Conservation (phyloP, 441 rosid species). For the Adansonia gregorii region DNA sequence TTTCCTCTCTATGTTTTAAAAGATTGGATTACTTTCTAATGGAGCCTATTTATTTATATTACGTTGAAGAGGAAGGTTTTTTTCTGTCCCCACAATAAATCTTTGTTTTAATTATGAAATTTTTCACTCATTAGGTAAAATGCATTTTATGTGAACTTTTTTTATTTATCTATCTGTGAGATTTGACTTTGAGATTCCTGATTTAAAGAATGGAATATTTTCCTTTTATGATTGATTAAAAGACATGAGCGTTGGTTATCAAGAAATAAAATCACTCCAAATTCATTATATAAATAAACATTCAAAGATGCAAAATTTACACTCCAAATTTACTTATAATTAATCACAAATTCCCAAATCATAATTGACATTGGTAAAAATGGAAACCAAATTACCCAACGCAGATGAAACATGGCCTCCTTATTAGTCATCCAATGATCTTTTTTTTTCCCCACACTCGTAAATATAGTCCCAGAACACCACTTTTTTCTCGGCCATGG, state of each 20-base stretch:
- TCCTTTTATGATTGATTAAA: neutral
- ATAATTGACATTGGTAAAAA: neutral
- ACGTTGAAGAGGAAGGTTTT: too few species aligned
- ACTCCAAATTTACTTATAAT: neutral
- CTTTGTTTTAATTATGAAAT: too few species aligned
- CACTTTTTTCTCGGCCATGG: neutral
- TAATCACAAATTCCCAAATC: conserved; percentile 6
- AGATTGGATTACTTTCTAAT: neutral
- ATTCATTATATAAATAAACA: neutral
- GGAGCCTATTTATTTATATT: neutral
- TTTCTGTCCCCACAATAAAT: too few species aligned
- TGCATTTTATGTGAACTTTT: neutral
- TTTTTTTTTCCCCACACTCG: too few species aligned
- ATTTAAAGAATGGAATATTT: neutral
- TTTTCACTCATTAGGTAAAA: too few species aligned
- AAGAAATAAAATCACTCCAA: neutral
- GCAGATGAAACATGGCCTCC: conserved; percentile 18
- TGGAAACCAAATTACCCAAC: conserved; percentile 4
- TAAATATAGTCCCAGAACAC: neutral
- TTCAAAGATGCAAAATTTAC: neutral
- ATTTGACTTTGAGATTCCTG: too few species aligned
- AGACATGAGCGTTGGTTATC: neutral
- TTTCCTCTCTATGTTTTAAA: too few species aligned
- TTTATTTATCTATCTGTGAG: too few species aligned
- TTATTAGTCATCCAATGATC: neutral